Conservation (phyloP, 139 green algal species). For the Chlorella sp. region DNA sequence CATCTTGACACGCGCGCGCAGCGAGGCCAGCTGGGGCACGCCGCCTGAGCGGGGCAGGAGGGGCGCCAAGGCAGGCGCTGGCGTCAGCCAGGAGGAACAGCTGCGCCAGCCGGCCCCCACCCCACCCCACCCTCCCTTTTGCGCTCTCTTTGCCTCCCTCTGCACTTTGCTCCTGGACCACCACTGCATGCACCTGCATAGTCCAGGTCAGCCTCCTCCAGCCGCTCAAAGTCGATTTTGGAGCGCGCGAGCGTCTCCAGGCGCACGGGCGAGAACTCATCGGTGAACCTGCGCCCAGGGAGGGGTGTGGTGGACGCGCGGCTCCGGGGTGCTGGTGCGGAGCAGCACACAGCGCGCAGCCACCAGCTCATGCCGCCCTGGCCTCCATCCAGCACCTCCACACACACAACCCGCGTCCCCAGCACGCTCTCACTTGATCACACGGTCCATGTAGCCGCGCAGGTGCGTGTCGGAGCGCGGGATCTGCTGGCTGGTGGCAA, state of each 20-base stretch:
- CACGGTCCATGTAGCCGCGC: conserved; percentile 74
- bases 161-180: too few relatives aligned
- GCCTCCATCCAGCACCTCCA: background rate
- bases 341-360: too few relatives aligned
- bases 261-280: conserved; percentile 23
- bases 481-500: conserved; percentile 68
- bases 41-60: too few relatives aligned
- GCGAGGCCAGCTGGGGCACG: conserved; percentile 42
- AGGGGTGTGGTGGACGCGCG: too few relatives aligned
- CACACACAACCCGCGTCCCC: background rate
- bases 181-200: too few relatives aligned
- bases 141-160: too few relatives aligned
- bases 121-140: too few relatives aligned
- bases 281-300: conserved; percentile 14
- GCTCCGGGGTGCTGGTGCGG: too few relatives aligned
- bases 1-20: conserved; percentile 44
- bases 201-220: conserved; percentile 43
- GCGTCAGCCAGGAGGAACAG: too few relatives aligned
- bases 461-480: conserved; percentile 67
- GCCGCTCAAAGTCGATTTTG: conserved; percentile 31
- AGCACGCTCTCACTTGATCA: conserved; percentile 48
- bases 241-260: conserved; percentile 15
- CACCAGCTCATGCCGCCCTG: background rate
- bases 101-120: too few relatives aligned
- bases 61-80: too few relatives aligned